A percentile compares a stretch with the other conserved stretches of the same genome.
Conservation (phyloP, 192 early-diverging fungal species). For the Lobosporangium transversale region DNA sequence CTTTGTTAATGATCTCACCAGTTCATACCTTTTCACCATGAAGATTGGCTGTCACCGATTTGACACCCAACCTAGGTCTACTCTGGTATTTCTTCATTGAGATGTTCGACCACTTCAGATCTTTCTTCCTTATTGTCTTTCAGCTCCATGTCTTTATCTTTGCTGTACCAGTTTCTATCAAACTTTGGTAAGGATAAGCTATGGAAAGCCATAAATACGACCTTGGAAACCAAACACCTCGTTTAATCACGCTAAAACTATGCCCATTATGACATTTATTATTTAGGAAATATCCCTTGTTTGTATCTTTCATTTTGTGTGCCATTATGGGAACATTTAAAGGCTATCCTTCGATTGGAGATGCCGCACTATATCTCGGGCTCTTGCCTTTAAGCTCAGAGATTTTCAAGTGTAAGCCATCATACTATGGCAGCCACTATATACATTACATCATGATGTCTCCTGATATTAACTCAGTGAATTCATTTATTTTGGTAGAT, state of each 20-base stretch:
- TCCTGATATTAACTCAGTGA: no score
- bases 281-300: conserved; percentile 79
- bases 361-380: conserved; percentile 83
- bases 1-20: no score
- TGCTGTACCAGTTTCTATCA: conserved; percentile 81
- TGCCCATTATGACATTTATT: not conserved
- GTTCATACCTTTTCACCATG: not conserved
- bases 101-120: conserved; percentile 98
- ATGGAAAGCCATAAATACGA: not conserved
- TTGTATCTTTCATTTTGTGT: conserved; percentile 74
- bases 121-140: conserved; percentile 93
- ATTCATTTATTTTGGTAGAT: conserved; percentile 60
- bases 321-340: conserved; percentile 90
- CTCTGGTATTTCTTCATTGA: conserved; percentile 99
- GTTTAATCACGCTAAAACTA: not conserved
- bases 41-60: conserved; percentile 80
- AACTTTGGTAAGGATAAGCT: conserved; percentile 68
- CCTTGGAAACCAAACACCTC: no score
- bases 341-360: conserved; percentile 92
- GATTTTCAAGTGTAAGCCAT: conserved; percentile 84
- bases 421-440: no score
- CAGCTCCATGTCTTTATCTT: conserved; percentile 95
- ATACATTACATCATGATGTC: no score
- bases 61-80: conserved; percentile 96
- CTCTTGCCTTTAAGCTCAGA: conserved; percentile 85